Conservation (phyloP, 1,139 yeast genomes). For the Blastobotrys arbuscula region DNA sequence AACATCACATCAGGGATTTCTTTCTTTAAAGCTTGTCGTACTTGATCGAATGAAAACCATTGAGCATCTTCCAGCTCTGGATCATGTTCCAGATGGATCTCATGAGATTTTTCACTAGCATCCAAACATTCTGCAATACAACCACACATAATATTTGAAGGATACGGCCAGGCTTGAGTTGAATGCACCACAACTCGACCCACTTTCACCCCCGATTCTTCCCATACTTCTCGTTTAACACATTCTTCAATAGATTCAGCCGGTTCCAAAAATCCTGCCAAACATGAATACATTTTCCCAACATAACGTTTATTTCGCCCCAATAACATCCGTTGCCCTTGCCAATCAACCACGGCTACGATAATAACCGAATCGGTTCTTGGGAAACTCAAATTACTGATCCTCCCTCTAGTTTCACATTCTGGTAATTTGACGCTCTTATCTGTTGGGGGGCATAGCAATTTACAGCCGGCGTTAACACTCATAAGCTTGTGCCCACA, state of each 20-base stretch:
- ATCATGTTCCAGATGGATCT: constrained; percentile 70
- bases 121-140: constrained; percentile 71
- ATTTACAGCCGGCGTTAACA: constrained; percentile 77
- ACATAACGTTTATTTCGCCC: constrained; percentile 62
- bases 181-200: constrained; percentile 52
- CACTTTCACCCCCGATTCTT: constrained; percentile 82
- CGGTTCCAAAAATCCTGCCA: constrained; percentile 96
- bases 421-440: constrained; percentile 22
- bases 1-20: constrained; percentile 30
- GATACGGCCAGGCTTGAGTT: constrained; percentile 96
- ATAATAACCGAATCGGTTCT: constrained; percentile 87
- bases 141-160: constrained; percentile 89
- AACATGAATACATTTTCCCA: constrained; percentile 57
- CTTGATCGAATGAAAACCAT: constrained; percentile 64
- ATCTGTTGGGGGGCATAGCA: constrained; percentile 48
- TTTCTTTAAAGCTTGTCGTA: constrained; percentile 44
- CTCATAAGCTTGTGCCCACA: constrained; percentile 72
- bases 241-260: constrained; percentile 89
- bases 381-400: constrained; percentile 68
- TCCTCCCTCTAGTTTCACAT: constrained; percentile 36
- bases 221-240: constrained; percentile 86
- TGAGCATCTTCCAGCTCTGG: constrained; percentile 77
- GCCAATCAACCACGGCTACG: constrained; percentile 64
- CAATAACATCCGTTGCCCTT: constrained; percentile 57
- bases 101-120: constrained; percentile 39